A percentile compares a stretch with the other conserved stretches of the same genome.
Conservation (phyloP, 2,329 filamentous ascomycete genomes). For the Diaporthe vaccinii region DNA sequence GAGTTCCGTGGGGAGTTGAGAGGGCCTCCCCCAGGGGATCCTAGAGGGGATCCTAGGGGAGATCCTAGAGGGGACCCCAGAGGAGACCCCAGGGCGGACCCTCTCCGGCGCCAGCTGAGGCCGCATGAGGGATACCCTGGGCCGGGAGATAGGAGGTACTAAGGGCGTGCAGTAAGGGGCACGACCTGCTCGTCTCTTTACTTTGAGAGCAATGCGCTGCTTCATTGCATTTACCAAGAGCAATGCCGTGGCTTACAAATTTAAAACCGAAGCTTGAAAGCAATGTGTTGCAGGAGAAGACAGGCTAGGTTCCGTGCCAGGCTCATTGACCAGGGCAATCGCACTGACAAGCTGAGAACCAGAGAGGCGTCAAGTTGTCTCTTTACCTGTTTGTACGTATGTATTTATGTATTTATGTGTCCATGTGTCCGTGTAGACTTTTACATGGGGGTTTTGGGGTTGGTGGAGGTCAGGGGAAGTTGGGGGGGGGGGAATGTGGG, state of each 20-base stretch:
- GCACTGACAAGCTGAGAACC: neutral
- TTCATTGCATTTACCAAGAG: neutral
- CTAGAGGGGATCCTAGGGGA: constrained; percentile 19
- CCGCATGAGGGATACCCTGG: constrained; percentile 39
- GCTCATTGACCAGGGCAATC: neutral
- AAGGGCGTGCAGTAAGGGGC: neutral
- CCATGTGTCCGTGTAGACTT: constrained; percentile 23
- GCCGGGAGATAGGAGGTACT: constrained; percentile 39
- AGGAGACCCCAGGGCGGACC: constrained; percentile 34
- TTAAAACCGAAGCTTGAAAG: neutral
- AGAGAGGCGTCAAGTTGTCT: neutral
- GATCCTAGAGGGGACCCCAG: neutral
- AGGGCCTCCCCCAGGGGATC: constrained; percentile 17
- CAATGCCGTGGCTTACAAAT: too few relatives aligned
- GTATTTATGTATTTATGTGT: constrained; percentile 27
- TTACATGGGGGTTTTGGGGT: constrained; percentile 1
- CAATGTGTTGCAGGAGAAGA: neutral
- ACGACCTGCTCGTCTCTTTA: too few relatives aligned
- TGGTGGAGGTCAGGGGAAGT: neutral
- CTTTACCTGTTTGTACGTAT: constrained; percentile 8
- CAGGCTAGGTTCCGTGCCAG: too few relatives aligned
- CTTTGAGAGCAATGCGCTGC: neutral
- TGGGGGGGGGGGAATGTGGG: neutral
- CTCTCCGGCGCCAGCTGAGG: constrained; percentile 35
- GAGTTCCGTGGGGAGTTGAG: constrained; percentile 40